Conservation (phyloP, 306 rosid species). For the Rosa lucieae region DNA sequence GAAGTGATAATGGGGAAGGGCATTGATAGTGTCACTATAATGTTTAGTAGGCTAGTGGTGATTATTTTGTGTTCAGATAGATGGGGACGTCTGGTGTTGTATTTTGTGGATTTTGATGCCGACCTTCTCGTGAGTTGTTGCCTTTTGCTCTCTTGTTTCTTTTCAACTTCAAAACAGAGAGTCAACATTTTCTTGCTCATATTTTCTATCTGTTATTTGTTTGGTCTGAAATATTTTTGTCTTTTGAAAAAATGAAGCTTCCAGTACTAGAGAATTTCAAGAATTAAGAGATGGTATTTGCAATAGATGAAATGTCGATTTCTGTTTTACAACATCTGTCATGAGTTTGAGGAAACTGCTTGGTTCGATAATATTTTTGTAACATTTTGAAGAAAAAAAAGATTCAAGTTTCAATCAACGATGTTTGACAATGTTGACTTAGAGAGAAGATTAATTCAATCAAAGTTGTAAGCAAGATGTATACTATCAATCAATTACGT, state of each 20-base stretch:
- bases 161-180: background rate
- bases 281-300: background rate
- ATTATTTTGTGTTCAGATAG: slow-evolving; percentile 13
- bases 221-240: too few relatives aligned
- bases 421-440: too few relatives aligned
- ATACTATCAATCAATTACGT: too few relatives aligned
- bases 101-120: slow-evolving; percentile 4
- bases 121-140: slow-evolving; percentile 21
- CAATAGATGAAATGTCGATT: background rate
- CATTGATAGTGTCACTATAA: background rate
- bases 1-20: slow-evolving; percentile 19
- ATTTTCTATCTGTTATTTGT: too few relatives aligned
- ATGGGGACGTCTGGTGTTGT: slow-evolving; percentile 20
- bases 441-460: too few relatives aligned
- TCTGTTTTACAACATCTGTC: too few relatives aligned
- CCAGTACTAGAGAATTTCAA: background rate
- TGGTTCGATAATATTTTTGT: background rate
- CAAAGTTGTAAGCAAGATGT: too few relatives aligned
- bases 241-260: background rate
- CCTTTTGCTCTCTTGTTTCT: background rate
- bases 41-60: slow-evolving; percentile 9
- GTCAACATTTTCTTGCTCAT: background rate
- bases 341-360: too few relatives aligned
- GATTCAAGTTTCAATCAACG: too few relatives aligned
- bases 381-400: too few relatives aligned